These are phyloP conservation scores for Chlorella sp. DNA, from an alignment of 139 green algal species.

Conservation along the genomic window DNA sequence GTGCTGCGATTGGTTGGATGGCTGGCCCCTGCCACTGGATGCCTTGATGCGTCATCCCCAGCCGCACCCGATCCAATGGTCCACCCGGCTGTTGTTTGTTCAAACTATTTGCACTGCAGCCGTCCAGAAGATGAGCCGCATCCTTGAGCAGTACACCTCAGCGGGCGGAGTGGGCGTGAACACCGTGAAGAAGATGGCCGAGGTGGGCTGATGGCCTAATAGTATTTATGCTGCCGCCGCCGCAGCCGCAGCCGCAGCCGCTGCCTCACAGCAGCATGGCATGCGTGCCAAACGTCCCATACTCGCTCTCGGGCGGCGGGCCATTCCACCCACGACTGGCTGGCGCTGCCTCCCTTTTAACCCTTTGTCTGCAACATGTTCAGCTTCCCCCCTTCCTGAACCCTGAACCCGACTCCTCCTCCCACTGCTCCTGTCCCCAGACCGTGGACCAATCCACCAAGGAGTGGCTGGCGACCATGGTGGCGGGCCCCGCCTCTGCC, in stretches of 20 bases:
- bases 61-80: not conserved
- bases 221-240: too few relatives aligned
- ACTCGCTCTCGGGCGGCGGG: not conserved
- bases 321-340: too few relatives aligned
- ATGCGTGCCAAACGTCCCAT: not conserved
- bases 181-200: constrained; percentile 28
- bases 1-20: not conserved
- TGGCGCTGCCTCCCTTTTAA: too few relatives aligned
- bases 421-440: not conserved
- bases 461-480: constrained; percentile 55
- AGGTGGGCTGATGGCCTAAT: not conserved
- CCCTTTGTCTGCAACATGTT: too few relatives aligned
- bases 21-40: not conserved
- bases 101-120: constrained; percentile 13
- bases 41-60: not conserved
- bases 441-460: constrained; percentile 54
- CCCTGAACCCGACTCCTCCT: not conserved
- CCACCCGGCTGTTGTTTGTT: not conserved
- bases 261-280: not conserved
- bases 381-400: not conserved
- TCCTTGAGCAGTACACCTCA: constrained; percentile 54
- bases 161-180: constrained; percentile 30
- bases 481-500: constrained; percentile 22
- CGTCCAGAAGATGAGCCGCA: constrained; percentile 63
- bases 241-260: too few relatives aligned